These are phyloP conservation scores for Fabrea salina DNA, from an alignment of 169 alveolate species.

Conservation along the genomic window DNA sequence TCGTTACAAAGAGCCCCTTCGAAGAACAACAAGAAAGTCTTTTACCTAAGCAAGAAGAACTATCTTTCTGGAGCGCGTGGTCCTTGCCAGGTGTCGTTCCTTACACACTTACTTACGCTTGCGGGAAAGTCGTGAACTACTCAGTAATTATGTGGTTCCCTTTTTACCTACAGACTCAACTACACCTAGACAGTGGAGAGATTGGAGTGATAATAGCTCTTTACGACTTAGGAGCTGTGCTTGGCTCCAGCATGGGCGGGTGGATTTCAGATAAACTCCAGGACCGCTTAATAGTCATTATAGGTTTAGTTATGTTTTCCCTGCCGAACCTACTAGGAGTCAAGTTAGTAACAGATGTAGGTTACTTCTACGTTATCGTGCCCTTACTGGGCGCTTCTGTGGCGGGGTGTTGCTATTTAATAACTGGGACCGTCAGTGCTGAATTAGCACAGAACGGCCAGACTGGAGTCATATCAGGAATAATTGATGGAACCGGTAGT, in stretches of 20 bases:
- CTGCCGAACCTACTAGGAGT: too few species aligned
- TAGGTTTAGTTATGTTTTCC: neutral
- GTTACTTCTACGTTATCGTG: neutral
- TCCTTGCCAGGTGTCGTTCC: constrained; percentile 43
- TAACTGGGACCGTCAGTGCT: constrained; percentile 28
- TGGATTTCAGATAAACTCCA: constrained; percentile 5
- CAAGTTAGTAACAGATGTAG: too few species aligned
- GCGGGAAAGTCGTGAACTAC: constrained; percentile 31
- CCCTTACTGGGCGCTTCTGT: constrained; percentile 23
- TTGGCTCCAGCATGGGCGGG: constrained; percentile 18
- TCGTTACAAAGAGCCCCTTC: too few species aligned
- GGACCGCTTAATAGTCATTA: neutral
- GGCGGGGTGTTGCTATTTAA: neutral
- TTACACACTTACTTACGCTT: constrained; percentile 35
- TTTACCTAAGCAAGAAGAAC: too few species aligned
- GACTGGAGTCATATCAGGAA: neutral
- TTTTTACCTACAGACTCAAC: neutral
- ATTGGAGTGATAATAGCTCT: neutral
- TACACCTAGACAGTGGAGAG: neutral
- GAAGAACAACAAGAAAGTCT: too few species aligned
- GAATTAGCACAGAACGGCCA: constrained; percentile 15
- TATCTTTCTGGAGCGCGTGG: constrained; percentile 46
- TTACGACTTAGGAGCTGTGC: constrained; percentile 1
- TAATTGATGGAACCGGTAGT: constrained; percentile 36
- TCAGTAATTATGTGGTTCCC: neutral